These are phyloP conservation scores for Onygenales sp. DNA, from an alignment of 2,329 filamentous ascomycete species.

Conservation along the genomic window DNA sequence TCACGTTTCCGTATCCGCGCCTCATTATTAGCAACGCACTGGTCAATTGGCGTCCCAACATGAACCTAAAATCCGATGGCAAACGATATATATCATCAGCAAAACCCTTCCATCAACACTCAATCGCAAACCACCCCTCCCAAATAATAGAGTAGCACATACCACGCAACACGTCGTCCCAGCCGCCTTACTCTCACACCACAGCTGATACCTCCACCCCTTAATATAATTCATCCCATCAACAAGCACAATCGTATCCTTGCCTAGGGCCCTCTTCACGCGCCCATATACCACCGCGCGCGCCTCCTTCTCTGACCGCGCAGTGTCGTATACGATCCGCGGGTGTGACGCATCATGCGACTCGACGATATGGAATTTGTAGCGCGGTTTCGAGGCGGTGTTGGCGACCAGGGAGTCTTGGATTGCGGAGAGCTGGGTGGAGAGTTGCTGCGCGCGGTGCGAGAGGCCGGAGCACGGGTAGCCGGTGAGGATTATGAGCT, in stretches of 20 bases:
- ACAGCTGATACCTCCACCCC: slow-evolving; percentile 57
- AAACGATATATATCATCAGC: not conserved
- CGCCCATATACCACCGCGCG: slow-evolving; percentile 53
- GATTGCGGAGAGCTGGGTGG: slow-evolving; percentile 38
- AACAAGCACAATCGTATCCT: slow-evolving; percentile 52
- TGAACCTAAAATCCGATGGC: slow-evolving; percentile 37
- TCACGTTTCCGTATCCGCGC: slow-evolving; percentile 20
- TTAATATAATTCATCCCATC: slow-evolving; percentile 62
- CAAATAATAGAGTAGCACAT: slow-evolving; percentile 16
- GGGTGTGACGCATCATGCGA: slow-evolving; percentile 33
- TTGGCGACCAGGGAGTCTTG: slow-evolving; percentile 32
- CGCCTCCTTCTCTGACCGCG: slow-evolving; percentile 53
- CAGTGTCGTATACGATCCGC: slow-evolving; percentile 47
- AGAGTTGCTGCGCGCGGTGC: slow-evolving; percentile 49
- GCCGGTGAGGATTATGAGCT: slow-evolving; percentile 55
- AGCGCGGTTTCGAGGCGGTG: slow-evolving; percentile 33
- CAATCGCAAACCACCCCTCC: not conserved
- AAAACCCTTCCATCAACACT: not conserved
- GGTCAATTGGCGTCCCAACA: slow-evolving; percentile 46
- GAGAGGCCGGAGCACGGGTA: slow-evolving; percentile 57
- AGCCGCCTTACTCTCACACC: slow-evolving; percentile 56
- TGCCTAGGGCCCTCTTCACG: slow-evolving; percentile 48
- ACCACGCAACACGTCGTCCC: slow-evolving; percentile 55
- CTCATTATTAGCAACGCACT: slow-evolving; percentile 47
- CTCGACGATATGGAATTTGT: slow-evolving; percentile 30